A percentile compares a stretch with the other conserved stretches of the same genome.
These are phyloP conservation scores for Acacia pycnantha DNA, from an alignment of 331 rosid genomes.

Conservation along the genomic window DNA sequence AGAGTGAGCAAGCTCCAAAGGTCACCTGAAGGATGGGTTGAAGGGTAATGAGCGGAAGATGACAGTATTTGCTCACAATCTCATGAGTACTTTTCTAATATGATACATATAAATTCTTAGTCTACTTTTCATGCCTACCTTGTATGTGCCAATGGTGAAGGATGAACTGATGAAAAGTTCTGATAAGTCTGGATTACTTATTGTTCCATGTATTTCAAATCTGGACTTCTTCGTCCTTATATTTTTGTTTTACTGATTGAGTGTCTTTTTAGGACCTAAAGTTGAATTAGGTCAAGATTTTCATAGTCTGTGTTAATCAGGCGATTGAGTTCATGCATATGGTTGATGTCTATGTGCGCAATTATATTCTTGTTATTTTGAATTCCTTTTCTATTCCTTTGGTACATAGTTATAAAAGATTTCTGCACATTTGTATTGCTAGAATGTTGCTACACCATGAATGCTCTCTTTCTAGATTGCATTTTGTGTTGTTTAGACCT, in stretches of 20 bases:
- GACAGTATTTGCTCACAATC: constrained; percentile 8
- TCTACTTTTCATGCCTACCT: background rate
- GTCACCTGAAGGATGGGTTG: constrained; percentile 3
- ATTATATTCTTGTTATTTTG: background rate
- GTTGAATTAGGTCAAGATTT: background rate
- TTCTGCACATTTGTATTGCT: too few species aligned
- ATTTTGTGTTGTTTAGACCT: too few species aligned
- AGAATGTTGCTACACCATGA: too few species aligned
- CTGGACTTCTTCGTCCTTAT: background rate
- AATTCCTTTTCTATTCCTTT: background rate
- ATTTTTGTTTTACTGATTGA: background rate
- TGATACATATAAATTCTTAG: background rate
- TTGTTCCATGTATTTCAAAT: background rate
- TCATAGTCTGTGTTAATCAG: background rate
- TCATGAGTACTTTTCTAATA: background rate
- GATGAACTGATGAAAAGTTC: background rate
- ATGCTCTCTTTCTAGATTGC: too few species aligned
- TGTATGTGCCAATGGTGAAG: background rate
- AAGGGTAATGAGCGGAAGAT: constrained; percentile 2
- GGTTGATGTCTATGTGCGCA: background rate
- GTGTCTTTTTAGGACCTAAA: background rate
- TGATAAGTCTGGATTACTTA: constrained; percentile 1
- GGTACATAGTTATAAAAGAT: too few species aligned
- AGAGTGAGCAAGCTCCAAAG: background rate
- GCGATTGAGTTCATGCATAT: background rate